Conservation (phyloP, 495 filamentous ascomycete species). For the Penicillium diatomitis region DNA sequence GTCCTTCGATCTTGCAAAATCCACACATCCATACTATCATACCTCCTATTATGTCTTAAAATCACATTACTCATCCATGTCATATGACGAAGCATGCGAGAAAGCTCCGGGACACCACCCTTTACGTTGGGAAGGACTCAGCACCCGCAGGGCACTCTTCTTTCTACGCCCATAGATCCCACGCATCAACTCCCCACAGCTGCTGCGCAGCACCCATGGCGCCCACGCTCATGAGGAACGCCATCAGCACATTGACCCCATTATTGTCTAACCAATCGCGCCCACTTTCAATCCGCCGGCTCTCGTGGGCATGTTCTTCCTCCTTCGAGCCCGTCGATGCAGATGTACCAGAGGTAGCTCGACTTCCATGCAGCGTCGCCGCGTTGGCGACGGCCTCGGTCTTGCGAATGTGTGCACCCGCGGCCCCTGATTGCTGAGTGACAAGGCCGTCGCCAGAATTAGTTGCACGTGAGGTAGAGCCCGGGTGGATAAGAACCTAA, state of each 20-base stretch:
- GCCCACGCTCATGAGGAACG: constrained; percentile 64
- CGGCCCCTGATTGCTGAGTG: constrained; percentile 6
- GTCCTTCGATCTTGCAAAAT: too few relatives aligned
- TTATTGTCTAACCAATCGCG: constrained; percentile 84
- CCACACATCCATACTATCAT: too few relatives aligned
- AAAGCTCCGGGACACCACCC: not conserved
- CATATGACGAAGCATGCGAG: too few relatives aligned
- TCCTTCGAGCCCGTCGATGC: not conserved
- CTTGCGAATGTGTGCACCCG: constrained; percentile 5
- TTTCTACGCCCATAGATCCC: constrained; percentile 7
- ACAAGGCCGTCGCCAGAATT: not conserved
- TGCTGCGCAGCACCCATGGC: constrained; percentile 56
- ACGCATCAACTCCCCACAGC: constrained; percentile 28
- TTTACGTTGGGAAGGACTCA: not conserved
- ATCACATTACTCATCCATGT: too few relatives aligned
- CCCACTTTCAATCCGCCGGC: constrained; percentile 63
- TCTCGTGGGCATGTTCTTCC: constrained; percentile 36
- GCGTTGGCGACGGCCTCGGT: constrained; percentile 30
- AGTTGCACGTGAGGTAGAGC: constrained; percentile 10
- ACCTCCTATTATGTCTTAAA: too few relatives aligned
- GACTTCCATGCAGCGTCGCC: constrained; percentile 16
- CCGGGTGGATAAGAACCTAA: constrained; percentile 35
- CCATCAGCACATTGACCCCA: constrained; percentile 87
- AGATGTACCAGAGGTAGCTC: constrained; percentile 6
- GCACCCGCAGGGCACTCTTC: not conserved